Evolutionary conservation across 495 filamentous ascomycete species (phyloP).

Genomic region (Xylaria telfairii): DNA sequence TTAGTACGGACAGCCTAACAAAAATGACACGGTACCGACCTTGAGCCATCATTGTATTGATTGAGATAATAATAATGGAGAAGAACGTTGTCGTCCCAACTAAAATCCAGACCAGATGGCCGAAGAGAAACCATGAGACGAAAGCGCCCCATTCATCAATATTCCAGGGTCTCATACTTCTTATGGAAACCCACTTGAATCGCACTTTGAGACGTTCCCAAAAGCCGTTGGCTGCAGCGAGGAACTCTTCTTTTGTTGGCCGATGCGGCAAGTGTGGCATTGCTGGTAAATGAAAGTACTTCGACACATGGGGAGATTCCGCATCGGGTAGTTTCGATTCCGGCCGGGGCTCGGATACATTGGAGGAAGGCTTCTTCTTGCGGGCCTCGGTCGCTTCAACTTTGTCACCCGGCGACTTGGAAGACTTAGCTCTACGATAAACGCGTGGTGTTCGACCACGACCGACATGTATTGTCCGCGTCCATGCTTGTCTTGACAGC

Average conservation of each 20-base stretch:
- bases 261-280: slow-evolving; percentile 75
- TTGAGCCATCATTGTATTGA: slow-evolving; percentile 97
- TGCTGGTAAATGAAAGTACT: slow-evolving; percentile 68
- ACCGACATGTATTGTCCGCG: slow-evolving; percentile 35
- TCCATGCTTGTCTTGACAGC: slow-evolving; percentile 48
- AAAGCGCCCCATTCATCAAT: slow-evolving; percentile 93
- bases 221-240: slow-evolving; percentile 90
- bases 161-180: slow-evolving; percentile 94
- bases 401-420: slow-evolving; percentile 31
- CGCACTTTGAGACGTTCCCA: slow-evolving; percentile 89
- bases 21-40: slow-evolving; percentile 52
- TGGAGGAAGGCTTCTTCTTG: slow-evolving; percentile 26
- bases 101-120: slow-evolving; percentile 92
- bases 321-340: slow-evolving; percentile 32
- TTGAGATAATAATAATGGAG: slow-evolving; percentile 82
- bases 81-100: slow-evolving; percentile 98
- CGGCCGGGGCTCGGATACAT: slow-evolving; percentile 24
- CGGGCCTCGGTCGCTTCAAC: slow-evolving; percentile 25
- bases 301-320: slow-evolving; percentile 51
- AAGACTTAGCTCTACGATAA: slow-evolving; percentile 48
- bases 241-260: slow-evolving; percentile 90
- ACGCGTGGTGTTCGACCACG: slow-evolving; percentile 36
- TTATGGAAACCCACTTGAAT: slow-evolving; percentile 97
- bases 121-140: slow-evolving; percentile 91
- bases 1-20: slow-evolving; percentile 18